phyloP scores from a whole-genome alignment of 2,329 filamentous ascomycete genomes.

The Fusarium illudens region DNA sequence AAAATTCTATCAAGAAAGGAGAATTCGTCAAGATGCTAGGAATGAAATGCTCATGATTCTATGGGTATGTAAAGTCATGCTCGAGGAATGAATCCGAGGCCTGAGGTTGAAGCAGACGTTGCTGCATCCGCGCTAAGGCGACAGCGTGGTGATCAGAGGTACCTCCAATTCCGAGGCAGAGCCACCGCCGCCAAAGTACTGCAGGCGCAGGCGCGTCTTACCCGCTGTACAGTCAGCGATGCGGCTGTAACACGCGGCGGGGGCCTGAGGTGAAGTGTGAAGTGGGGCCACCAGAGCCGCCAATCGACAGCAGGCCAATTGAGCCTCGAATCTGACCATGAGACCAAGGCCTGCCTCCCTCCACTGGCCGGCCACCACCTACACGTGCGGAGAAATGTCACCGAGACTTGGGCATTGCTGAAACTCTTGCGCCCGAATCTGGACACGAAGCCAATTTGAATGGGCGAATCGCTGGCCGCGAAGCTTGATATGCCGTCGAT shows the following conservation, averaged over 20 bases:
- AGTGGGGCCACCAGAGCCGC: slow-evolving; percentile 31
- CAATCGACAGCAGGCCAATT: slow-evolving; percentile 30
- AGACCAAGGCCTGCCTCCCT: not conserved
- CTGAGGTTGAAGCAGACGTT: slow-evolving; percentile 40
- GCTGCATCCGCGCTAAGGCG: slow-evolving; percentile 36
- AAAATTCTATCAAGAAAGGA: not conserved
- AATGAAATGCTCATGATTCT: not conserved
- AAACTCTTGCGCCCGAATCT: not conserved
- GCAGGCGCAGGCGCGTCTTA: slow-evolving; percentile 31
- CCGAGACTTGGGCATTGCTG: not conserved
- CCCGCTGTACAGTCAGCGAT: slow-evolving; percentile 24
- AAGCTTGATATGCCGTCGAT: not conserved
- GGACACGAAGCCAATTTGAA: not conserved
- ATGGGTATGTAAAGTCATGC: slow-evolving; percentile 9
- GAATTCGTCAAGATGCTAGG: not conserved
- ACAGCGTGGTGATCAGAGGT: slow-evolving; percentile 24
- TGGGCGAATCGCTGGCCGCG: not conserved
- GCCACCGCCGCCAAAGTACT: slow-evolving; percentile 21
- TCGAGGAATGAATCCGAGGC: slow-evolving; percentile 13
- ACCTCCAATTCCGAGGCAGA: slow-evolving; percentile 22
- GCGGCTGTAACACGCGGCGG: slow-evolving; percentile 38
- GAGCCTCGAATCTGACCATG: slow-evolving; percentile 2
- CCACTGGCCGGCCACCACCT: not conserved
- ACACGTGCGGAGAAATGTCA: not conserved
- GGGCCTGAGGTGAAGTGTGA: not conserved